phyloP scores from a whole-genome alignment of 2,329 filamentous ascomycete species.

The Cladophialophora psammophila region DNA sequence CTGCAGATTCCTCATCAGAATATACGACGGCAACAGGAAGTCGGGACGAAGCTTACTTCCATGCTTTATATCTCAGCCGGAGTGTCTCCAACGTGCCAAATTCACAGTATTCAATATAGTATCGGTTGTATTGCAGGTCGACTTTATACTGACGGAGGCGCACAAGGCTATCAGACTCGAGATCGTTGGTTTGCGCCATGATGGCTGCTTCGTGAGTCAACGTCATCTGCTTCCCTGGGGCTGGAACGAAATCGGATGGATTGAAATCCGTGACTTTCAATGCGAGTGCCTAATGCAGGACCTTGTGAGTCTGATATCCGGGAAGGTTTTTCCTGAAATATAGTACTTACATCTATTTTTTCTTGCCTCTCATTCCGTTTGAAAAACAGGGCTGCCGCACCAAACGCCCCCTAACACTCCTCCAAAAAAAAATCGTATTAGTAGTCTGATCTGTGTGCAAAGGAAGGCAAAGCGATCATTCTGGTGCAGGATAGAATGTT shows the following conservation, averaged over 20 bases:
- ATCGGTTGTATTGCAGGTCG: conserved; percentile 24
- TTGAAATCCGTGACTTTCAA: conserved; percentile 10
- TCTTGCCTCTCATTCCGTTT: conserved; percentile 24
- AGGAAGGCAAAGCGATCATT: background rate
- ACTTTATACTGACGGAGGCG: conserved; percentile 27
- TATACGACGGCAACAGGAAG: background rate
- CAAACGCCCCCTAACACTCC: conserved; percentile 23
- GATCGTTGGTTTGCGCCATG: conserved; percentile 32
- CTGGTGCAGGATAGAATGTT: background rate
- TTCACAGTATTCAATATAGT: conserved; percentile 32
- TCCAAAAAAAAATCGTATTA: background rate
- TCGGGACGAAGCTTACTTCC: conserved; percentile 19
- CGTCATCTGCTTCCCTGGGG: conserved; percentile 6
- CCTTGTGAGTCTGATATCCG: background rate
- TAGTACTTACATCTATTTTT: conserved; percentile 23
- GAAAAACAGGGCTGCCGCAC: conserved; percentile 28
- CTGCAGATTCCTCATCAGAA: conserved; percentile 5
- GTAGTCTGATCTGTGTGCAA: background rate
- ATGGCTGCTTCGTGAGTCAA: conserved; percentile 25
- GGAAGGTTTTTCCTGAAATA: background rate
- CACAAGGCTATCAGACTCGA: conserved; percentile 17
- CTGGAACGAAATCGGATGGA: background rate
- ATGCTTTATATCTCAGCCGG: conserved; percentile 35
- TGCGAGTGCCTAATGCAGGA: conserved; percentile 8
- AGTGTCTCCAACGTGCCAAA: conserved; percentile 26